Percentiles rank a stretch among this genome's conserved stretches.
Conservation (phyloP, 2,329 filamentous ascomycete genomes). For the Penicillium sp. region DNA sequence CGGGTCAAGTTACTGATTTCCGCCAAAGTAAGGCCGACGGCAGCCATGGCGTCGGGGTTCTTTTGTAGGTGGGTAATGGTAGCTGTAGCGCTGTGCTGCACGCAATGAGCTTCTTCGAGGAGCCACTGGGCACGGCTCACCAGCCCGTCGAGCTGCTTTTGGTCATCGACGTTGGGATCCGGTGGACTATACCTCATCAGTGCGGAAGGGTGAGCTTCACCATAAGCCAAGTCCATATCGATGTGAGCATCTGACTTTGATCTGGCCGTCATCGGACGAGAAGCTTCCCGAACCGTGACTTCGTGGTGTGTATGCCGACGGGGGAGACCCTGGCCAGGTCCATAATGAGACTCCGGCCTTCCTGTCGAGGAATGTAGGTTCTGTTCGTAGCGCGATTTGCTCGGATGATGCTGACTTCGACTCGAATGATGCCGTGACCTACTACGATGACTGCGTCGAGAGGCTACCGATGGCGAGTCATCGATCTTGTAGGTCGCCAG, state of each 20-base stretch:
- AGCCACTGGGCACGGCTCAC: constrained; percentile 74
- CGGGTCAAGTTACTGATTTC: constrained; percentile 81
- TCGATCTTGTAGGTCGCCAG: constrained; percentile 54
- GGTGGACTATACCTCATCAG: constrained; percentile 49
- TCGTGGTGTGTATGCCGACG: constrained; percentile 45
- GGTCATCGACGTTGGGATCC: constrained; percentile 51
- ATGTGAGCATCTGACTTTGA: constrained; percentile 51
- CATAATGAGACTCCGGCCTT: constrained; percentile 22
- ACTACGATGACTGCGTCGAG: constrained; percentile 41
- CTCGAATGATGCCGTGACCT: constrained; percentile 33
- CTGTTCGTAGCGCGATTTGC: constrained; percentile 31
- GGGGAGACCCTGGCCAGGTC: constrained; percentile 26
- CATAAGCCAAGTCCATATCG: constrained; percentile 92
- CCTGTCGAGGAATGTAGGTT: constrained; percentile 30
- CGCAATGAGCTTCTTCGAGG: constrained; percentile 82
- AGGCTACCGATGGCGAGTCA: constrained; percentile 47
- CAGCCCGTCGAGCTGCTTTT: constrained; percentile 63
- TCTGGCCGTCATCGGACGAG: constrained; percentile 28
- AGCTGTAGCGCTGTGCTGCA: constrained; percentile 78
- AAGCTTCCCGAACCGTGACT: constrained; percentile 29
- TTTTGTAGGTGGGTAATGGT: constrained; percentile 80
- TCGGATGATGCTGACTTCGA: constrained; percentile 29
- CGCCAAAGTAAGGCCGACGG: constrained; percentile 87
- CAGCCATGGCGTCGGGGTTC: constrained; percentile 88
- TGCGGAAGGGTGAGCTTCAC: constrained; percentile 70